Evolutionary conservation across 805 yeast genomes (phyloP).

Genomic region (Alloascoidea hylecoeti): DNA sequence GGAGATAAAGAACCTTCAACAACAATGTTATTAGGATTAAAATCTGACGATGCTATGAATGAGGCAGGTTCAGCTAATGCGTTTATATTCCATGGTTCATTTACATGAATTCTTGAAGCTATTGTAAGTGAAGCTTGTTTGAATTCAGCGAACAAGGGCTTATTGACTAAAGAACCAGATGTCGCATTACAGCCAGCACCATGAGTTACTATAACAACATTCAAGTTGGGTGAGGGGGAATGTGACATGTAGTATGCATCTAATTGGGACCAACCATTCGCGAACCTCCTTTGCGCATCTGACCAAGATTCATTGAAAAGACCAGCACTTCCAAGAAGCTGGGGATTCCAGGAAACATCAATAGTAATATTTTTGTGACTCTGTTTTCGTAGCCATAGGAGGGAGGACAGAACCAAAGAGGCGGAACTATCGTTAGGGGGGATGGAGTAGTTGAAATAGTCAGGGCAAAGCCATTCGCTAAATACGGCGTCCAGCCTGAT

Average conservation of each 20-base stretch:
- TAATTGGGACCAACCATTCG: conserved; percentile 12
- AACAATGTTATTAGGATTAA: neutral
- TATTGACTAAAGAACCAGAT: conserved; percentile 15
- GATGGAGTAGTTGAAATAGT: conserved; percentile 18
- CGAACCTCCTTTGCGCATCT: conserved; percentile 18
- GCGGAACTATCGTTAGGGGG: conserved; percentile 21
- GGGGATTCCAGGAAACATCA: conserved; percentile 2
- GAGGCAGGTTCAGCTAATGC: neutral
- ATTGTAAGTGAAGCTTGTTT: conserved; percentile 13
- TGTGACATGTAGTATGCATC: conserved; percentile 10
- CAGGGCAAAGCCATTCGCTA: conserved; percentile 24
- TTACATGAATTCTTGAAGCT: conserved; percentile 5
- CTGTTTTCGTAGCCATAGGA: conserved; percentile 9
- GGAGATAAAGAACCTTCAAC: too few species aligned
- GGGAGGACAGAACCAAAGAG: conserved; percentile 13
- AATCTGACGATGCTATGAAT: neutral
- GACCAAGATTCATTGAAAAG: conserved; percentile 21
- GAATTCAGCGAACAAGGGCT: conserved; percentile 16
- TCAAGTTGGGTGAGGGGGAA: conserved; percentile 5
- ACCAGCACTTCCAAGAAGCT: conserved; percentile 15
- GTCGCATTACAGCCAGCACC: conserved; percentile 23
- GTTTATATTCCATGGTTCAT: neutral
- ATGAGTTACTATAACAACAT: conserved; percentile 19
- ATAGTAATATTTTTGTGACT: neutral
- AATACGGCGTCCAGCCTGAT: conserved; percentile 16